These are phyloP conservation scores for Celoporthe dispersa DNA, from an alignment of 2,329 filamentous ascomycete genomes.

Conservation along the genomic window DNA sequence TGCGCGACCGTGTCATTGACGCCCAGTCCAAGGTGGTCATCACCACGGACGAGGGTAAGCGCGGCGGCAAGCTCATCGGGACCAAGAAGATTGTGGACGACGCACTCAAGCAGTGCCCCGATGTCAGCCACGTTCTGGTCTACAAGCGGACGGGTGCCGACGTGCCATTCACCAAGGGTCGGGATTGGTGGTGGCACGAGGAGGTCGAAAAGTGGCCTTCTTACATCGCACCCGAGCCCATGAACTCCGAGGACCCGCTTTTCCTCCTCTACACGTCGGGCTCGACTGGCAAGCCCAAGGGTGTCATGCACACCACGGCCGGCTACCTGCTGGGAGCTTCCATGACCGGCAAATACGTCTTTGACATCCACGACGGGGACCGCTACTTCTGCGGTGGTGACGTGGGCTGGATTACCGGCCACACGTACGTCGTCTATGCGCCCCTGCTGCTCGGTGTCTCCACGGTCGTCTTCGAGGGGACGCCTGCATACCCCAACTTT, in stretches of 20 bases:
- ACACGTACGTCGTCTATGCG: conserved; percentile 98
- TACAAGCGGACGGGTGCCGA: conserved; percentile 95
- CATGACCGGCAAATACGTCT: conserved; percentile 96
- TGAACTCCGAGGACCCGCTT: conserved; percentile 93
- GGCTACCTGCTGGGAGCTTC: conserved; percentile 95
- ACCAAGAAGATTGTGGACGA: conserved; percentile 99
- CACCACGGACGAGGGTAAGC: conserved; percentile 96
- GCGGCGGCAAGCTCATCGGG: conserved; percentile 94
- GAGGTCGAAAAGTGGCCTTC: conserved; percentile 95
- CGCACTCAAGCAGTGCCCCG: conserved; percentile 92
- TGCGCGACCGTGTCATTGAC: conserved; percentile 92
- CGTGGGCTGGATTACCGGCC: conserved; percentile 98
- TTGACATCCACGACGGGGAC: conserved; percentile 94
- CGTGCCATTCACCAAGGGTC: conserved; percentile 84
- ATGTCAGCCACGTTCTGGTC: conserved; percentile 83
- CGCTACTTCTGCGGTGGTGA: conserved; percentile 97
- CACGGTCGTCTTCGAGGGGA: conserved; percentile 97
- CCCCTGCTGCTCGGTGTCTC: conserved; percentile 90
- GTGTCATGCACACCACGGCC: conserved; percentile 95
- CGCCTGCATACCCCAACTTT: conserved; percentile 95
- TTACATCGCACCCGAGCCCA: conserved; percentile 85
- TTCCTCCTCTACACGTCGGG: conserved; percentile 98
- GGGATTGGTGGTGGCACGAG: conserved; percentile 98
- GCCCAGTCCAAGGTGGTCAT: conserved; percentile 92
- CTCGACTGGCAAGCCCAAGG: conserved; percentile 98